Percentiles rank a stretch among this genome's conserved stretches.
Conservation (phyloP, 2,329 filamentous ascomycete genomes). For the Neocucurbitaria cava region DNA sequence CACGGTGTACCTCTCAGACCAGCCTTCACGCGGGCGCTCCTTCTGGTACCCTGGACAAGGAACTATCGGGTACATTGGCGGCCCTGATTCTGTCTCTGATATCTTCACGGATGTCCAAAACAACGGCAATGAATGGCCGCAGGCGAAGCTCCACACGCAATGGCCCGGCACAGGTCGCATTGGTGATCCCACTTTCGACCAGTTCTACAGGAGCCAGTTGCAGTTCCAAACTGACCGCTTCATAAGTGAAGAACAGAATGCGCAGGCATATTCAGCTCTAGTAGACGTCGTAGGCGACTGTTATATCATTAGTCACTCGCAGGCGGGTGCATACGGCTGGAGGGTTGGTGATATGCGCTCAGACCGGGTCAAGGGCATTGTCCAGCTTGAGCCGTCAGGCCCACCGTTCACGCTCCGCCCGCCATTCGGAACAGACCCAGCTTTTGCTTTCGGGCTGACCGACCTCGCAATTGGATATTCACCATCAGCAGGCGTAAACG, state of each 20-base stretch:
- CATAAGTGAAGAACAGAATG: slow-evolving; percentile 42
- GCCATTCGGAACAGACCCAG: slow-evolving; percentile 1
- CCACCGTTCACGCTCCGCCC: slow-evolving; percentile 51
- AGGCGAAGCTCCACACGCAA: slow-evolving; percentile 54
- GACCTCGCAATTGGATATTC: slow-evolving; percentile 42
- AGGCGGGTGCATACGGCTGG: slow-evolving; percentile 56
- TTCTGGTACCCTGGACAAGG: slow-evolving; percentile 45
- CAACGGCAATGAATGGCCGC: slow-evolving; percentile 46
- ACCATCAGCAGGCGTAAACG: slow-evolving; percentile 36
- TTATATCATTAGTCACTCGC: slow-evolving; percentile 60
- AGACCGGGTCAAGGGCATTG: slow-evolving; percentile 55
- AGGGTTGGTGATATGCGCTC: slow-evolving; percentile 59
- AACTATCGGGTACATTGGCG: slow-evolving; percentile 27
- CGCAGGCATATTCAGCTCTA: slow-evolving; percentile 51
- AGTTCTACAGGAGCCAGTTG: slow-evolving; percentile 55
- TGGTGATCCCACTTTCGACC: slow-evolving; percentile 59
- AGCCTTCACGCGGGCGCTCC: slow-evolving; percentile 56
- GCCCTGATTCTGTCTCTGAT: slow-evolving; percentile 22
- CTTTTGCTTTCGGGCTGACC: slow-evolving; percentile 42
- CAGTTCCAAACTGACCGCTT: slow-evolving; percentile 43
- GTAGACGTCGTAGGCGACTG: slow-evolving; percentile 53
- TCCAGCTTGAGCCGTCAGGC: slow-evolving; percentile 62
- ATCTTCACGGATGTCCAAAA: slow-evolving; percentile 46
- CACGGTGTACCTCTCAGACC: slow-evolving; percentile 58
- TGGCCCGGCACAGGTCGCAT: slow-evolving; percentile 47